phyloP scores from a whole-genome alignment of 83 land plant genomes.

The Thuja plicata region DNA sequence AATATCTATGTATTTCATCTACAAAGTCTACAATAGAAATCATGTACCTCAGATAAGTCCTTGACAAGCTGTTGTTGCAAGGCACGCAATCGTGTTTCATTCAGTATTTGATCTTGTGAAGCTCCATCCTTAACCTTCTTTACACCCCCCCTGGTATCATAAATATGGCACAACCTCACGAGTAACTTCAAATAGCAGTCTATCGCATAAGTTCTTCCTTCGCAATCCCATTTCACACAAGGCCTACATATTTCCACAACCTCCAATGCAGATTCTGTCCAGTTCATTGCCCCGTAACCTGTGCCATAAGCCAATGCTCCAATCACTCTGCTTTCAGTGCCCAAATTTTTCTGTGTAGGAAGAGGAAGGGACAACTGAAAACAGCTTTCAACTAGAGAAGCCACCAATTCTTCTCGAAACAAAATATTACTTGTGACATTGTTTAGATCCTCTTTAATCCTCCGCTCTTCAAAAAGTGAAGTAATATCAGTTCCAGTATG shows the following conservation, averaged over 20 bases:
- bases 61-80: constrained; percentile 83
- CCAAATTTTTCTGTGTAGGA: constrained; percentile 78
- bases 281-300: constrained; percentile 92
- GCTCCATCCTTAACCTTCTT: constrained; percentile 98
- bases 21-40: not conserved
- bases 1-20: not conserved
- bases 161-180: constrained; percentile 95
- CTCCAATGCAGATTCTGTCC: constrained; percentile 98
- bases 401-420: constrained; percentile 96
- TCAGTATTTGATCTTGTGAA: constrained; percentile 95
- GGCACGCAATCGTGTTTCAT: constrained; percentile 87
- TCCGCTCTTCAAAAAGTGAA: constrained; percentile 91
- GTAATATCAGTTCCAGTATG: constrained; percentile 92
- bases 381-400: constrained; percentile 96
- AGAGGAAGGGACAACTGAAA: constrained; percentile 96
- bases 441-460: constrained; percentile 82
- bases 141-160: constrained; percentile 97
- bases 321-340: constrained; percentile 93
- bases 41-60: constrained; percentile 85
- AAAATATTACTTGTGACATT: constrained; percentile 76
- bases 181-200: constrained; percentile 98
- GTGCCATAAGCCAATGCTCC: constrained; percentile 99
- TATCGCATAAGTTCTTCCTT: constrained; percentile 97
- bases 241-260: constrained; percentile 98
- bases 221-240: constrained; percentile 99